Evolutionary conservation across 192 early-diverging fungal species (phyloP).

Genomic region (Funneliformis geosporum): DNA sequence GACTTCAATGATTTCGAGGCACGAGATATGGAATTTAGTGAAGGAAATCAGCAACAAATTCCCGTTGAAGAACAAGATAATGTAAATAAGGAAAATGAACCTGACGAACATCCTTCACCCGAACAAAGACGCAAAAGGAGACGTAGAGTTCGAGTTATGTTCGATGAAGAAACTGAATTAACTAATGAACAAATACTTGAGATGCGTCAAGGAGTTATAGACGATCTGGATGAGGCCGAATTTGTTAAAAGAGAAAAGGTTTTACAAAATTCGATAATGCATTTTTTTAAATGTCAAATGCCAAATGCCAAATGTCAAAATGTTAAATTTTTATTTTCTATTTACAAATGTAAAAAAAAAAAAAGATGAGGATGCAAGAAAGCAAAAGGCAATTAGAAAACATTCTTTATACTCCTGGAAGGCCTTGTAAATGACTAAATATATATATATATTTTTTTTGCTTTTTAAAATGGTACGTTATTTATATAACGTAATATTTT

Average conservation of each 20-base stretch:
- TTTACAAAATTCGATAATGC: no score
- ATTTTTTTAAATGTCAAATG: no score
- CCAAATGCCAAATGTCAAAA: no score
- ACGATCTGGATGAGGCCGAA: conserved; percentile 3
- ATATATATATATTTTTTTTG: no score
- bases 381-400: neutral
- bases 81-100: neutral
- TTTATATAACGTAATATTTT: neutral
- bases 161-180: conserved; percentile 23
- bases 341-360: neutral
- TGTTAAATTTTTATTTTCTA: neutral
- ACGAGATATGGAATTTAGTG: neutral
- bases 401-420: conserved; percentile 8
- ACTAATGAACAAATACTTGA: conserved; percentile 23
- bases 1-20: neutral
- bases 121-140: conserved; percentile 3
- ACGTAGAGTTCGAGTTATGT: neutral
- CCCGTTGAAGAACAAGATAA: conserved; percentile 3
- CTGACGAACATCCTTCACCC: neutral
- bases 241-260: conserved; percentile 15
- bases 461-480: neutral
- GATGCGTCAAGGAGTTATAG: conserved; percentile 6
- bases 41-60: neutral
- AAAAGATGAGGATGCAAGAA: neutral
- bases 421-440: neutral